Evolutionary conservation across 495 filamentous ascomycete species (phyloP).

Genomic region (Cairneyella variabilis): DNA sequence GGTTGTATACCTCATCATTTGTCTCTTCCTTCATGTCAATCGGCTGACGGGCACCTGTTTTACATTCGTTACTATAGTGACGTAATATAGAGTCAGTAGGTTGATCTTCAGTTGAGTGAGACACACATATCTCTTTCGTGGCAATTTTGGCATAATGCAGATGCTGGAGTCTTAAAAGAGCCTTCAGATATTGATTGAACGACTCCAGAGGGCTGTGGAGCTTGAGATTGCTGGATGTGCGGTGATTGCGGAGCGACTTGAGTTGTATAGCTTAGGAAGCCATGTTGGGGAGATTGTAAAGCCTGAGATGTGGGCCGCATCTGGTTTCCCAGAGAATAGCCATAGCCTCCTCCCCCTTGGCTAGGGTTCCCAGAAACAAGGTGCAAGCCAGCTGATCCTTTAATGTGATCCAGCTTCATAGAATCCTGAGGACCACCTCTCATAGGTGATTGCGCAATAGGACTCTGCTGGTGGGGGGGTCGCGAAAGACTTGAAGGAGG

Average conservation of each 20-base stretch:
- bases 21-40: no score
- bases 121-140: no score
- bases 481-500: slow-evolving; percentile 35
- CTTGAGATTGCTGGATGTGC: slow-evolving; percentile 42
- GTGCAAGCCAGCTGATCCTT: slow-evolving; percentile 19
- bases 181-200: no score
- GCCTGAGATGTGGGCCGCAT: slow-evolving; percentile 29
- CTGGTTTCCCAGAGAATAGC: slow-evolving; percentile 18
- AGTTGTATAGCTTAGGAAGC: slow-evolving; percentile 24
- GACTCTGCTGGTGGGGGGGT: slow-evolving; percentile 24
- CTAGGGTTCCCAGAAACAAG: slow-evolving; percentile 14
- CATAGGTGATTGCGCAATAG: slow-evolving; percentile 27
- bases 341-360: slow-evolving; percentile 22
- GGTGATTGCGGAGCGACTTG: slow-evolving; percentile 24
- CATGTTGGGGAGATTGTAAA: slow-evolving; percentile 22
- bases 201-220: slow-evolving; percentile 56
- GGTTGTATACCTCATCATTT: no score
- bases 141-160: no score
- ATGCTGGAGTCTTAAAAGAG: no score
- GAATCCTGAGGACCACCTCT: slow-evolving; percentile 18
- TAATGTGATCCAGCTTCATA: slow-evolving; percentile 27
- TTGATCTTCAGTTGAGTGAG: no score
- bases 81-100: no score
- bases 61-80: no score
- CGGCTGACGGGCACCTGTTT: no score